phyloP scores from a whole-genome alignment of 148 eudicot genomes.

The Rhododendron williamsianum region DNA sequence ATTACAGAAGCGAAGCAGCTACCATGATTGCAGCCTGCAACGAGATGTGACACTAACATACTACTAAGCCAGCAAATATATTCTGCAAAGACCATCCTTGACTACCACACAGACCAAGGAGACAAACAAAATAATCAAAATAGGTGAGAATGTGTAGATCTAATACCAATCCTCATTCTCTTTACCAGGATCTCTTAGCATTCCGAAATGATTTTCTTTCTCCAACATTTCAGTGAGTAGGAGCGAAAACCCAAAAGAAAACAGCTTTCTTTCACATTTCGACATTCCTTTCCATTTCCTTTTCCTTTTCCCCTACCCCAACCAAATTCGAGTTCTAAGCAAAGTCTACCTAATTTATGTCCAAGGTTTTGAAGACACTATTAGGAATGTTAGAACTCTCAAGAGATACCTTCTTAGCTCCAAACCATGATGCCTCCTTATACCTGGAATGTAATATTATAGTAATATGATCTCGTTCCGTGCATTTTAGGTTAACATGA shows the following conservation, averaged over 20 bases:
- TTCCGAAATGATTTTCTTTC: too few relatives aligned
- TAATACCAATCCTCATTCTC: neutral
- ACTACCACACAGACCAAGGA: neutral
- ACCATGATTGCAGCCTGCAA: neutral
- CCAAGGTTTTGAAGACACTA: neutral
- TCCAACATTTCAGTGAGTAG: neutral
- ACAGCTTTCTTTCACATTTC: neutral
- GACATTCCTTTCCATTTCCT: neutral
- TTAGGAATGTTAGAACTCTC: neutral
- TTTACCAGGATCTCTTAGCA: neutral
- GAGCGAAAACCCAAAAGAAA: neutral
- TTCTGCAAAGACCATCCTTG: neutral
- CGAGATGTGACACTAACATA: neutral
- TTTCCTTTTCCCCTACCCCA: neutral
- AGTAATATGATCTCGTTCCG: too few relatives aligned
- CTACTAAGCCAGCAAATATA: neutral
- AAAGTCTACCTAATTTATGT: neutral
- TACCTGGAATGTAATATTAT: too few relatives aligned
- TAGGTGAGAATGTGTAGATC: neutral
- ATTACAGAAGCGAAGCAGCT: neutral
- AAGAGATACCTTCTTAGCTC: neutral
- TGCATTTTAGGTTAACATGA: too few relatives aligned
- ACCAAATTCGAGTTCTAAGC: neutral
- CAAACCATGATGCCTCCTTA: too few relatives aligned
- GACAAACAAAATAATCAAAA: neutral